A percentile compares a stretch with the other conserved stretches of the same genome.
These are phyloP conservation scores for Radiomyces spectabilis DNA, from an alignment of 192 early-diverging fungal species.

Conservation along the genomic window DNA sequence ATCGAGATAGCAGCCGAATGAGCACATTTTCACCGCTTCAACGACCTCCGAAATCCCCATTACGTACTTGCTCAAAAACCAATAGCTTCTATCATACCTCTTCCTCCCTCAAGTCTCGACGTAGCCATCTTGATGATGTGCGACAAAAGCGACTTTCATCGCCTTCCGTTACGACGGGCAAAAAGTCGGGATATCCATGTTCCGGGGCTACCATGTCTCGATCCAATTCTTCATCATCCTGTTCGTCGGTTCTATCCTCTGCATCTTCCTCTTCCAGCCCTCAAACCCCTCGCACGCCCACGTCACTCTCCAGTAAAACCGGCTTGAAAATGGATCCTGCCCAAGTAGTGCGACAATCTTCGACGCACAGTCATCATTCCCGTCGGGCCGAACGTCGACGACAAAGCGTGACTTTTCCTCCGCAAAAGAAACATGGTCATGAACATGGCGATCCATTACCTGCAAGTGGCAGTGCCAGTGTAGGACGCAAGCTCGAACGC, in stretches of 20 bases:
- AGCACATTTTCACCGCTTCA: neutral
- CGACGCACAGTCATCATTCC: neutral
- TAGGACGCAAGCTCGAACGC: neutral
- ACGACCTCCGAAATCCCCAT: conserved; percentile 1
- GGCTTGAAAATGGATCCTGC: neutral
- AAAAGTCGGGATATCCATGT: neutral
- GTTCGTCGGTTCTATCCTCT: conserved; percentile 10
- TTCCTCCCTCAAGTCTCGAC: neutral
- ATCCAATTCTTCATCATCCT: neutral
- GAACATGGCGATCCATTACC: neutral
- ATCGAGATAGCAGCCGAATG: neutral
- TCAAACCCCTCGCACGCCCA: conserved; percentile 6
- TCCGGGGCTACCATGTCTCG: neutral
- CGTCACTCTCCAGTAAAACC: neutral
- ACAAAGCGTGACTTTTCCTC: neutral
- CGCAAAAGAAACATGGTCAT: neutral
- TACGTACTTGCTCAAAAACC: neutral
- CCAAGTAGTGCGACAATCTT: neutral
- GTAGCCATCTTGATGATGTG: too few relatives aligned
- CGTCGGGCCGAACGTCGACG: neutral
- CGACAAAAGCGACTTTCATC: conserved; percentile 7
- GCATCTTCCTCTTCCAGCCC: conserved; percentile 1
- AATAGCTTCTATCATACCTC: neutral
- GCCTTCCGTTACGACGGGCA: neutral
- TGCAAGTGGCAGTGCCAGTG: neutral